A percentile compares a stretch with the other conserved stretches of the same genome.
Conservation (phyloP, 148 eudicot species). For the Beta vulgaris region DNA sequence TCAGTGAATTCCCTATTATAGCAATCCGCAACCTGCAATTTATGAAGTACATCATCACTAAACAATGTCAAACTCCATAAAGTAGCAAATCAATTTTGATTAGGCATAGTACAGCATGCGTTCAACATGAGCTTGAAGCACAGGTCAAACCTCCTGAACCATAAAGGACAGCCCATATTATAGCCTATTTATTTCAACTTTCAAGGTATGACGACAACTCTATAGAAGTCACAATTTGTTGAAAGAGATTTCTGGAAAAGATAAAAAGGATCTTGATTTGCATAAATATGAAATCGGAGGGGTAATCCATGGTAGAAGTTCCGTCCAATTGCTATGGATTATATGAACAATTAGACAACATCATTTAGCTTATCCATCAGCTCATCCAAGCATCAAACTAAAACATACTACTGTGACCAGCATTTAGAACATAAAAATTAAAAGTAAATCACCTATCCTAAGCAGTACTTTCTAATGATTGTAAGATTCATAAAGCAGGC, state of each 20-base stretch:
- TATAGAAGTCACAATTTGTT: not conserved
- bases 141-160: not conserved
- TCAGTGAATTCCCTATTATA: constrained; percentile 64
- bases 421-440: not conserved
- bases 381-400: not conserved
- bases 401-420: not conserved
- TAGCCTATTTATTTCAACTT: not conserved
- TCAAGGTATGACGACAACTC: not conserved
- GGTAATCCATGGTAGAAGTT: not conserved
- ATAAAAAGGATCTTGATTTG: not conserved
- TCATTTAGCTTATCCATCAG: not conserved
- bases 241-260: not conserved
- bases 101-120: not conserved
- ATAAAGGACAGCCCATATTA: not conserved
- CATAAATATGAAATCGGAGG: not conserved
- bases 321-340: not conserved
- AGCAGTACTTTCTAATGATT: not conserved
- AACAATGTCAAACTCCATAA: constrained; percentile 8
- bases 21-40: constrained; percentile 80
- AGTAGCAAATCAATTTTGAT: not conserved
- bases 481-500: not conserved
- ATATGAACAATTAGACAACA: not conserved
- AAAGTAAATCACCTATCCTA: not conserved
- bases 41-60: constrained; percentile 1
- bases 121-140: not conserved